Base-by-base conservation (phyloP, 352 stramenopile genomes). In the Globisporangium takayamanum region DNA sequence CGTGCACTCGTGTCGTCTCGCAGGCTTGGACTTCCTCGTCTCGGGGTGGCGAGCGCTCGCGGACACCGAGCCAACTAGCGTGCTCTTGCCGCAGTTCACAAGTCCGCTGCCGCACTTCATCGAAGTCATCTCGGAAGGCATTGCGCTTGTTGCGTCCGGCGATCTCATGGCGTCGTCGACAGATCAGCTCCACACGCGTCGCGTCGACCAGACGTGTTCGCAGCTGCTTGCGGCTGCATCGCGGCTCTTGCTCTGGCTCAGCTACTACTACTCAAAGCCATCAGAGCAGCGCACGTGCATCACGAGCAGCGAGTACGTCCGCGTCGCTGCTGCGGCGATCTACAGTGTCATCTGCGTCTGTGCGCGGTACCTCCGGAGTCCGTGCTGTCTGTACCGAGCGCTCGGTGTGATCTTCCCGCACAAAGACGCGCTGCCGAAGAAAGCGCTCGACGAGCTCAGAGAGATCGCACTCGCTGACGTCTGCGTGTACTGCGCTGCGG, bases 331-430 rank as follows among this genome's bases (percentile, higher is more conserved):
- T 5, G 79, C 80, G 6, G 69, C 78, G 25, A 71, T 95, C 37
- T 89, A 94, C 68, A 94, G 82, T 30, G 79, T 77, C 18, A 75
- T 95, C 25, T 88, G 73, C 47, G 59, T 87, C 28, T 84, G 79
- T 55, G 75, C 66, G 53, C 75, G 79, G 11, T 89, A 90, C 54
- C 62, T 80, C 16, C 86, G 80, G 50, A 73, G 71, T 37, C 77
- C 80, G 11, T 92, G 84, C 53, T 95, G 86, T 49, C 53, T 92
- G 41, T 76, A 87, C 57, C 81, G 77, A 14, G 66, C 80, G 1
- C 59, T 93, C 2, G 52, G 56, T 22, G 58, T 88, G 4, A 84
- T 92, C 22, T 94, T 88, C 59, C 82, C 82, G 16, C 82, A 94
- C 56, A 89, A 87, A 50, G 67, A 79, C 3, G 20, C 63, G 6